Evolutionary conservation across 495 filamentous ascomycete species (phyloP).

Genomic region (Tuber umbilicatum): DNA sequence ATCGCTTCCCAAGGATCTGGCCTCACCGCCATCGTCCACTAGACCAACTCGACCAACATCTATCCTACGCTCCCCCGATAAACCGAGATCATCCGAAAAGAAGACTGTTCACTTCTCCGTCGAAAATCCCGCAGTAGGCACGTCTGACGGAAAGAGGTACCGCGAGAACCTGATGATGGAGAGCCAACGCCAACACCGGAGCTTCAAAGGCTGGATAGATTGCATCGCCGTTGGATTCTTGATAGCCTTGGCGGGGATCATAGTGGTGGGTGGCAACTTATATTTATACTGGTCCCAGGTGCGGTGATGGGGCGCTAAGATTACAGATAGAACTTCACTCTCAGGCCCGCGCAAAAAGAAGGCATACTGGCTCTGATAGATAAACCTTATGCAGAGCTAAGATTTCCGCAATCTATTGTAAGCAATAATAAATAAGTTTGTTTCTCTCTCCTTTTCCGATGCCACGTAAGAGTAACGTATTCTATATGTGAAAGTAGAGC

Average conservation of each 20-base stretch:
- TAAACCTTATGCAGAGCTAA: too few relatives aligned
- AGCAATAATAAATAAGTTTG: background rate
- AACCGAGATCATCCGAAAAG: background rate
- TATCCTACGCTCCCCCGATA: background rate
- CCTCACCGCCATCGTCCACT: background rate
- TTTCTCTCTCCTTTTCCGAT: background rate
- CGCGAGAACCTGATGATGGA: background rate
- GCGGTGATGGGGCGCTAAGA: background rate
- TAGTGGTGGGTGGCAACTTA: background rate
- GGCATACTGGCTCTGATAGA: background rate
- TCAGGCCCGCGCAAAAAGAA: background rate
- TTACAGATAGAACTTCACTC: background rate
- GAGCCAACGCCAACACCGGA: background rate
- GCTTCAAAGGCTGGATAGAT: background rate
- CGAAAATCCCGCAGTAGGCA: background rate
- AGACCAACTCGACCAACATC: background rate
- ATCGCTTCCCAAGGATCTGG: background rate
- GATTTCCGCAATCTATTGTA: background rate
- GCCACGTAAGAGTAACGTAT: background rate
- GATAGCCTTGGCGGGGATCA: background rate
- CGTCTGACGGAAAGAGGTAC: background rate
- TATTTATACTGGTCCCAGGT: background rate
- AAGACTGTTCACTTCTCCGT: background rate
- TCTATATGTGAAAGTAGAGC: background rate
- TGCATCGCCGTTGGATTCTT: background rate